These are phyloP conservation scores for Cladophialophora carrionii DNA, from an alignment of 2,329 filamentous ascomycete species.

Conservation along the genomic window DNA sequence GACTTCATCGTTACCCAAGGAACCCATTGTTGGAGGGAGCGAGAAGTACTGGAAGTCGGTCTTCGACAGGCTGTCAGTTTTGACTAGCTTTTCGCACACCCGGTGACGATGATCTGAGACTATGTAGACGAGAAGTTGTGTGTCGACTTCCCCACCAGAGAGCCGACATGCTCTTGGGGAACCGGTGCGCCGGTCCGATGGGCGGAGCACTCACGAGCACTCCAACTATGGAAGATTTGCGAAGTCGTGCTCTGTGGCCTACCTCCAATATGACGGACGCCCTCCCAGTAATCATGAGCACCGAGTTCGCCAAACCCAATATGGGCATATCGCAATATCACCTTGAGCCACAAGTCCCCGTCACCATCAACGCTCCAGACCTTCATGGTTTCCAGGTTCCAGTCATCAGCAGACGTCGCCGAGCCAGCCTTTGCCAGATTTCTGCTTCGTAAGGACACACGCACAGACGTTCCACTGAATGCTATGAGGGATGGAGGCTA, in stretches of 20 bases:
- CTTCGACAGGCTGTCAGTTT: neutral
- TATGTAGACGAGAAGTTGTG: neutral
- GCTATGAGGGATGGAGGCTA: neutral
- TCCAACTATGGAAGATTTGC: neutral
- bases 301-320: neutral
- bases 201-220: neutral
- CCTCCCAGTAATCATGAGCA: neutral
- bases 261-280: neutral
- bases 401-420: neutral
- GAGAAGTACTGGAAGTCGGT: neutral
- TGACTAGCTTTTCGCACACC: neutral
- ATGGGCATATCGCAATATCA: neutral
- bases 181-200: neutral
- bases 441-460: neutral
- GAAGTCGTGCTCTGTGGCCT: neutral
- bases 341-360: neutral
- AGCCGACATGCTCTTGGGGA: neutral
- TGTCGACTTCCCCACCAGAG: neutral
- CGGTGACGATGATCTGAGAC: neutral
- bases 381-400: neutral
- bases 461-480: neutral
- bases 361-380: neutral
- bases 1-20: conserved; percentile 17
- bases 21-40: conserved; percentile 17
- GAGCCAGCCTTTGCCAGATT: neutral